Base-by-base conservation (phyloP, 345 rosid genomes). In the Sonneratia caseolaris region DNA sequence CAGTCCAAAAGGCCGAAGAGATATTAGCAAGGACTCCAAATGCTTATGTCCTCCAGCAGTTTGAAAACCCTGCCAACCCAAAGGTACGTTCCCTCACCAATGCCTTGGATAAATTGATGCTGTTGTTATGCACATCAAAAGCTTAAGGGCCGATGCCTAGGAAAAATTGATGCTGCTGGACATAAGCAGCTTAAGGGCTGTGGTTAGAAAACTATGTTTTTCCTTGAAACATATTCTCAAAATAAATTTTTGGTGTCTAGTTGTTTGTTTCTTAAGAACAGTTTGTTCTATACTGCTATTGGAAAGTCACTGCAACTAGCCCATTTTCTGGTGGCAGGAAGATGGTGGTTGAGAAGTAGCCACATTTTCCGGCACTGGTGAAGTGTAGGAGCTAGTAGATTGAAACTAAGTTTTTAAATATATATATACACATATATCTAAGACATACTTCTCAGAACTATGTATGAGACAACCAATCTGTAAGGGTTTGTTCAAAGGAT, bases 21-120 rank as follows among this genome's bases (percentile, higher is more conserved):
- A 84, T 89, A 68, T 21, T 37, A 22, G 88, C 79, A 8, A 84
- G 79, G 79, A 89, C 92, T 37, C 88, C 89, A 1, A 86, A 89
- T 77, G 59, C 89, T 70, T 89, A 79, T 71, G 73, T 89, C 64
- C 87, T 87, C 73, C 86, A 84, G 80, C 89, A 87, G 79, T 89
- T 87, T 72, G 90, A 89, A 75, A 87, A 89, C 70, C 86, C 82
- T 64, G 86, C 92, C 70, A 89, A 87, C 77, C 92, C 92, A 48
- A 87, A 89, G 89, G 96, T 89, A 80, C 68, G 32, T 59, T 5
- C 74, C 36, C 43, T 36, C 55, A 49, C 69, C 22, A 40, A 19
- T 19, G 1, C 32, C 11, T 22, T 57, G 35, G 64, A 57, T n/a
- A n/a, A 18, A 18, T n/a, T 57, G 32, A 7, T 10, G 4, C 64